These are phyloP conservation scores for Wickerhamomyces chaumierensis DNA, from an alignment of 805 yeast genomes.

Conservation along the genomic window DNA sequence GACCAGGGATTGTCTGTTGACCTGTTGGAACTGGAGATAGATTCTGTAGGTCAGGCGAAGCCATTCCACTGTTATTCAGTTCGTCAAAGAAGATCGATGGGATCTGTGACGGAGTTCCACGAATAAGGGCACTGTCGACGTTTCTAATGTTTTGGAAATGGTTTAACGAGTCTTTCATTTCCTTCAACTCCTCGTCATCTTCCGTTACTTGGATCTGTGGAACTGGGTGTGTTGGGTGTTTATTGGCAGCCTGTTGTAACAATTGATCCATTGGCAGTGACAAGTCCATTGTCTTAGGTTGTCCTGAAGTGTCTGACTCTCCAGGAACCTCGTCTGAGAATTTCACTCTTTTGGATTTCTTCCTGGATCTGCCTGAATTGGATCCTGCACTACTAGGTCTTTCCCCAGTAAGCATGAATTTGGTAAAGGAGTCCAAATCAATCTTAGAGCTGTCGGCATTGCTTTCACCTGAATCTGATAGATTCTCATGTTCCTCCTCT, in stretches of 20 bases:
- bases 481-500: slow-evolving; percentile 28
- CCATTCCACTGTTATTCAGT: slow-evolving; percentile 1
- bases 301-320: slow-evolving; percentile 7
- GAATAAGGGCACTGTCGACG: slow-evolving; percentile 66
- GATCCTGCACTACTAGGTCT: slow-evolving; percentile 27
- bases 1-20: slow-evolving; percentile 4
- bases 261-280: slow-evolving; percentile 73
- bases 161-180: slow-evolving; percentile 63
- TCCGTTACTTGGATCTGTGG: slow-evolving; percentile 36
- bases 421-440: slow-evolving; percentile 80
- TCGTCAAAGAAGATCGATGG: slow-evolving; percentile 27
- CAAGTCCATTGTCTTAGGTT: slow-evolving; percentile 34
- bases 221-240: slow-evolving; percentile 24
- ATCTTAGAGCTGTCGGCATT: slow-evolving; percentile 26
- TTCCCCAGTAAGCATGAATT: slow-evolving; percentile 73
- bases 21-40: slow-evolving; percentile 21
- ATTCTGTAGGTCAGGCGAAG: slow-evolving; percentile 8
- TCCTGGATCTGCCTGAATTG: slow-evolving; percentile 15
- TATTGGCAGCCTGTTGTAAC: slow-evolving; percentile 36
- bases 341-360: slow-evolving; percentile 48
- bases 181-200: slow-evolving; percentile 61
- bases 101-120: slow-evolving; percentile 53
- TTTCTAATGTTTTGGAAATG: slow-evolving; percentile 63
- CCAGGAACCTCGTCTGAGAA: slow-evolving; percentile 50
- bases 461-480: slow-evolving; percentile 9